Evolutionary conservation across 257 asterid species (phyloP).

Genomic region (Rhazya stricta): DNA sequence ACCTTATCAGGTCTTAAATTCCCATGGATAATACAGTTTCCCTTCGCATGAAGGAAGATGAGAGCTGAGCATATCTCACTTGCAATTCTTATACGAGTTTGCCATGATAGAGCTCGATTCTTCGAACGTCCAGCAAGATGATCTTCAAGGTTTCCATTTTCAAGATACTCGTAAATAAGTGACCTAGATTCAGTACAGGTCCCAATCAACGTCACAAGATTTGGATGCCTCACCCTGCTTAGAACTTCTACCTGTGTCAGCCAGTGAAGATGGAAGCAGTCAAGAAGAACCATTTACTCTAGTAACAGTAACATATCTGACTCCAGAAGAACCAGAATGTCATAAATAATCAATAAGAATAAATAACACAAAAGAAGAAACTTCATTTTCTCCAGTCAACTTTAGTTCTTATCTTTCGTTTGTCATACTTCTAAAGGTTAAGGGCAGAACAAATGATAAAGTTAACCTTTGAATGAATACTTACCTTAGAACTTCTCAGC

Average conservation of each 20-base stretch:
- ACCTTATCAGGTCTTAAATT: conserved; percentile 61
- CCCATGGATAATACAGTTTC: conserved; percentile 52
- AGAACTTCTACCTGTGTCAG: conserved; percentile 53
- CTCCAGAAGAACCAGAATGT: not conserved
- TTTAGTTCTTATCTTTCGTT: not conserved
- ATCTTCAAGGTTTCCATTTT: conserved; percentile 74
- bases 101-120: conserved; percentile 60
- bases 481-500: not conserved
- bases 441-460: not conserved
- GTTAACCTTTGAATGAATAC: not conserved
- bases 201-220: conserved; percentile 67
- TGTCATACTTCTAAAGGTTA: too few species aligned
- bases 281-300: not conserved
- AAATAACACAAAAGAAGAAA: not conserved
- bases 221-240: conserved; percentile 88
- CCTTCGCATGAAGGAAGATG: conserved; percentile 54
- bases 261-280: conserved; percentile 11
- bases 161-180: conserved; percentile 78
- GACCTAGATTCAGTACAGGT: conserved; percentile 83
- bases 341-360: not conserved
- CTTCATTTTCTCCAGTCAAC: not conserved
- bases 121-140: conserved; percentile 45
- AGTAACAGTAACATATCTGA: not conserved
- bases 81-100: conserved; percentile 68
- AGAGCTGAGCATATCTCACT: conserved; percentile 65